Base-by-base conservation (phyloP, 805 yeast species). In the Ogataea neopini region DNA sequence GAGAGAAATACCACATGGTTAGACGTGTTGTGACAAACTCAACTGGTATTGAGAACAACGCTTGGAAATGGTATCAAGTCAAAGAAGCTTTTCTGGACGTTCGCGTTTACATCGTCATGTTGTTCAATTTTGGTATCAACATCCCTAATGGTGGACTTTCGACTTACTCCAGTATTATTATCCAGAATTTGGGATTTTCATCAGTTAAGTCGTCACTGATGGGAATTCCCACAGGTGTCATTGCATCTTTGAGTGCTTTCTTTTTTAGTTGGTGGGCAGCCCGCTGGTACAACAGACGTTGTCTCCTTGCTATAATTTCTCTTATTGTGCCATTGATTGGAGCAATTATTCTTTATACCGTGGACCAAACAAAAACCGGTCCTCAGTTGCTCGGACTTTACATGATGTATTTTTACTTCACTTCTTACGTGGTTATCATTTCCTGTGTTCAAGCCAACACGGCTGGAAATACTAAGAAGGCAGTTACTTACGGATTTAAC, bases 401-500 rank as follows among this genome's bases (percentile, higher is more conserved):
- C 48, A 50, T 55, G 50, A 52, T 59, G 49, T 58, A 60, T 47
- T 50, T 47, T 38, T 57, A 50, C 45, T 57, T 57, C 56, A 58
- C 55, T 4, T 48, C 61, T 15, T 49, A 57, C 41, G 41, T 52
- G 33, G 42, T 49, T 43, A 62, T 66, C 35, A 56, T 66, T 25
- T 59, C 69, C 8, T 60, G 66, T 50, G 63, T 65, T 6, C 53
- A 56, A 29, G 59, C 71, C 4, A 63, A 68, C 34, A 65, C 72
- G 44, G 70, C 81, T 7, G 81, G 81, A 35, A 70, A 76, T 53
- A 77, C 84, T 9, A 80, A 73, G 80, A 63, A 75, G 70, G 50
- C 76, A 71, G 22, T 53, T 73, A 51, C 63, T 68, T 22, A 69
- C 76, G 75, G 51, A 3, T 39, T 47, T 41, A 48, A 51, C 46